Evolutionary conservation across 1,139 yeast genomes (phyloP).

Genomic region (Kodamaea sp.): DNA sequence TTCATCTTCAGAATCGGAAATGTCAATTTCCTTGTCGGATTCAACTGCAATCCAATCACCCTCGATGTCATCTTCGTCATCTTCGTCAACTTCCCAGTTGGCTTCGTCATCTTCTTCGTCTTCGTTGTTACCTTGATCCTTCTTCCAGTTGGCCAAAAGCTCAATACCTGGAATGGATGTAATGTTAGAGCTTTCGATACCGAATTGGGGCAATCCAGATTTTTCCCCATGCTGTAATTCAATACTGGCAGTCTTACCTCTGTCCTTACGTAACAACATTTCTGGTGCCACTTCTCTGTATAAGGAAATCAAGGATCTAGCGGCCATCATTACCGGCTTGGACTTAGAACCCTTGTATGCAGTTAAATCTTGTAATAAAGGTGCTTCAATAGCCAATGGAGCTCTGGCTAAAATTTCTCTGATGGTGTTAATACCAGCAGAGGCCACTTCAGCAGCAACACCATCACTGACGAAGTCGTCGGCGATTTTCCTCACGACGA

Average conservation of each 20-base stretch:
- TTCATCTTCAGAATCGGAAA: conserved; percentile 50
- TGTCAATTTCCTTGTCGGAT: conserved; percentile 57
- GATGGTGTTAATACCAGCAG: conserved; percentile 95
- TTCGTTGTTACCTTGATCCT: conserved; percentile 58
- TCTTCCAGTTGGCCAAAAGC: conserved; percentile 83
- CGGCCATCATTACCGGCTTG: conserved; percentile 93
- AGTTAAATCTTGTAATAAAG: conserved; percentile 81
- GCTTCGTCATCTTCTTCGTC: conserved; percentile 37
- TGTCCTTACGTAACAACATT: conserved; percentile 83
- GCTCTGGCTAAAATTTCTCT: conserved; percentile 91
- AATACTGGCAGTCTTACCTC: conserved; percentile 90
- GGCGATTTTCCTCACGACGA: conserved; percentile 86
- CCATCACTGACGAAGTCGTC: conserved; percentile 98
- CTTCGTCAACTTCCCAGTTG: conserved; percentile 32
- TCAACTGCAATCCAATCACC: conserved; percentile 65
- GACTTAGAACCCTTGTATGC: conserved; percentile 92
- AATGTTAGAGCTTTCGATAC: conserved; percentile 62
- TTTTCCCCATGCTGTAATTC: conserved; percentile 60
- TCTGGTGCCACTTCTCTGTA: conserved; percentile 96
- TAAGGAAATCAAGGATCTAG: conserved; percentile 80
- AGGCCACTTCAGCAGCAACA: conserved; percentile 96
- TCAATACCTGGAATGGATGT: conserved; percentile 88
- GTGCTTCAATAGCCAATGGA: conserved; percentile 87
- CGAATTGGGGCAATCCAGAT: conserved; percentile 58
- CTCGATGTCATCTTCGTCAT: conserved; percentile 54